Evolutionary conservation across 176 grass and related monocot species (phyloP), one percentile per base, ranked within the genome.

Genomic region (Themeda triandra): DNA sequence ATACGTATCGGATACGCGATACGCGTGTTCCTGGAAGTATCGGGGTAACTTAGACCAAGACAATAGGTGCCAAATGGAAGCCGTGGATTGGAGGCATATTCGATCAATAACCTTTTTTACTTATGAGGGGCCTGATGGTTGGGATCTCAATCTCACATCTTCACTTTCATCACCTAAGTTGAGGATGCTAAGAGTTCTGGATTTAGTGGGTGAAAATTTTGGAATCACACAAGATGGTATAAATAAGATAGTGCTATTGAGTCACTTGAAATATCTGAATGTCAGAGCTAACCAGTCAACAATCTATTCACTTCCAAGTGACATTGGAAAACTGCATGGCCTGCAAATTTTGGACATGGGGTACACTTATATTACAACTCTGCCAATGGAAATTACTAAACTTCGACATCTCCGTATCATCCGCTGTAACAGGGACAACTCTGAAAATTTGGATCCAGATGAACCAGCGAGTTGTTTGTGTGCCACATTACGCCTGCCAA

Each of bases 221-320:
- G 2, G 0, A 2, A 25, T 72, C 9, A 86, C 51, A 23, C 84
- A 86, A 27, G 71, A 63, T 28, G 84, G 63, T 33, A 45, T 80
- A 12, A 35, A 14, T 0, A 63, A 6, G 0, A 37, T 86, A 11
- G 14, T 6, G 3, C 9, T 37, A 4, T 63, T 86, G 10, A 4
- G 6, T 6, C 84, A 72, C 30, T 63, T 86, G 53, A 86, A 72
- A 49, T 64, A 37, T 71, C 1, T 85, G 2, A 69, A 15, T 7
- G 24, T 8, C 5, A 4, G 23, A n/a, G n/a, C n/a, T 1, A 0
- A 10, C 12, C 1, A 0, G 0, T 0, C 8, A 56, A 0, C 3
- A 45, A 6, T 31, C 6, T 12, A 33, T 45, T 1, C 35, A 18
- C 28, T 85, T 33, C 75, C 83, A 60, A 79, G 37, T 45, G 46